These are phyloP conservation scores for Eucalyptus sp. DNA, from an alignment of 345 rosid species.

Conservation along the genomic window DNA sequence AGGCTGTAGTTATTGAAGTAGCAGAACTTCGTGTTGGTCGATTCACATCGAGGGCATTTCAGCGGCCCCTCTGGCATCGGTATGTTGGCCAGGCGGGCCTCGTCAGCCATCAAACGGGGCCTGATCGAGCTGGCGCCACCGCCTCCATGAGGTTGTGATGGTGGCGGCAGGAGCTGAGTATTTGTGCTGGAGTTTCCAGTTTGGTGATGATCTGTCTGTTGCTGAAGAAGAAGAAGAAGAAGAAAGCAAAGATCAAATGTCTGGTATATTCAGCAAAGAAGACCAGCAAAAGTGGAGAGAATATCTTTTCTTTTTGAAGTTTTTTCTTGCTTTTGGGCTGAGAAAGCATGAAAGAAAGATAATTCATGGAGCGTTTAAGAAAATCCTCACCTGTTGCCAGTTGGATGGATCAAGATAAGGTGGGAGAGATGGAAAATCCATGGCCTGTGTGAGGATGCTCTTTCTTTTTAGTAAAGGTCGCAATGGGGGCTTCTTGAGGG, in stretches of 20 bases:
- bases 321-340: conserved; percentile 10
- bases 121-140: conserved; percentile 50
- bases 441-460: conserved; percentile 3
- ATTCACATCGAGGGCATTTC: conserved; percentile 93
- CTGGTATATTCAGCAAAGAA: conserved; percentile 43
- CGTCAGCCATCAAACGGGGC: conserved; percentile 88
- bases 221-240: conserved; percentile 19
- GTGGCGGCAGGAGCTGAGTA: conserved; percentile 31
- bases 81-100: conserved; percentile 78
- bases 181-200: conserved; percentile 8
- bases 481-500: background rate
- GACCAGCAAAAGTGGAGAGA: conserved; percentile 17
- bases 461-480: background rate
- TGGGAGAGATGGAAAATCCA: conserved; percentile 89
- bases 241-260: conserved; percentile 13
- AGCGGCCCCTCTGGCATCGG: conserved; percentile 68
- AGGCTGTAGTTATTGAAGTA: conserved; percentile 97
- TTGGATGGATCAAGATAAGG: conserved; percentile 96
- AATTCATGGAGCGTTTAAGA: background rate
- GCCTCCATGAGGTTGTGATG: conserved; percentile 42
- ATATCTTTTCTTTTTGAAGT: conserved; percentile 30
- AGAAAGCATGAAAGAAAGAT: background rate
- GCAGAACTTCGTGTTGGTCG: conserved; percentile 90
- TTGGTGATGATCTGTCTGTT: conserved; percentile 11
- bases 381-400: conserved; percentile 82